A percentile compares a stretch with the other conserved stretches of the same genome.
phyloP scores from a whole-genome alignment of 345 rosid species.

The Theobroma cacao region DNA sequence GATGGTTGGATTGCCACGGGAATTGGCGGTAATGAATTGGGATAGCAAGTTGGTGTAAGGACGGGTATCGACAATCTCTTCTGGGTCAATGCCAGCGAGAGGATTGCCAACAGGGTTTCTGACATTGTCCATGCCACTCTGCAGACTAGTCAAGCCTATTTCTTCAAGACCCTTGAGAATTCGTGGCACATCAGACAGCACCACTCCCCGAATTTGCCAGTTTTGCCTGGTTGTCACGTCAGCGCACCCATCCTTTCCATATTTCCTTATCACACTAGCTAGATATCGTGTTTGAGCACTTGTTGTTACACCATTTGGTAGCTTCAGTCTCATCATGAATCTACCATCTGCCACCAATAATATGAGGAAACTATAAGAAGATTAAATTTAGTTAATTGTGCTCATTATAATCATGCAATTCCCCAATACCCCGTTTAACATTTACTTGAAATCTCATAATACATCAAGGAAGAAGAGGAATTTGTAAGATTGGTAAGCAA shows the following conservation, averaged over 20 bases:
- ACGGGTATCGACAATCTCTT: slow-evolving; percentile 84
- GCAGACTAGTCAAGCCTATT: slow-evolving; percentile 85
- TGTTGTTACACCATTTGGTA: slow-evolving; percentile 94
- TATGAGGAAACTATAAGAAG: background rate
- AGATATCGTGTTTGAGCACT: slow-evolving; percentile 81
- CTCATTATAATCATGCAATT: background rate
- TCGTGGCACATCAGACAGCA: slow-evolving; percentile 84
- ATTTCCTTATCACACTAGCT: slow-evolving; percentile 82
- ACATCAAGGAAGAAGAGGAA: background rate
- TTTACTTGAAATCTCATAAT: background rate
- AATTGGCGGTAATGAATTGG: slow-evolving; percentile 74
- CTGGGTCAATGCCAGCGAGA: slow-evolving; percentile 85
- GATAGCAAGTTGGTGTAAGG: slow-evolving; percentile 80
- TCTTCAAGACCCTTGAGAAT: slow-evolving; percentile 75
- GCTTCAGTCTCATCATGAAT: slow-evolving; percentile 96
- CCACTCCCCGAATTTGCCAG: slow-evolving; percentile 96
- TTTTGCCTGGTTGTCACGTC: slow-evolving; percentile 95
- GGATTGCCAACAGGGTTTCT: slow-evolving; percentile 96
- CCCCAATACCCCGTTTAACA: background rate
- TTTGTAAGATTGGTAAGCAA: background rate
- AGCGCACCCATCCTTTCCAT: slow-evolving; percentile 91
- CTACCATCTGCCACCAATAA: slow-evolving; percentile 62
- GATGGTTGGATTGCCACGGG: slow-evolving; percentile 64
- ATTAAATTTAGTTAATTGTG: background rate
- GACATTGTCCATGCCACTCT: slow-evolving; percentile 98